Evolutionary conservation across 768 basidiomycete species (phyloP), one percentile per base, ranked within the genome.

Genomic region (Pholiota molesta): DNA sequence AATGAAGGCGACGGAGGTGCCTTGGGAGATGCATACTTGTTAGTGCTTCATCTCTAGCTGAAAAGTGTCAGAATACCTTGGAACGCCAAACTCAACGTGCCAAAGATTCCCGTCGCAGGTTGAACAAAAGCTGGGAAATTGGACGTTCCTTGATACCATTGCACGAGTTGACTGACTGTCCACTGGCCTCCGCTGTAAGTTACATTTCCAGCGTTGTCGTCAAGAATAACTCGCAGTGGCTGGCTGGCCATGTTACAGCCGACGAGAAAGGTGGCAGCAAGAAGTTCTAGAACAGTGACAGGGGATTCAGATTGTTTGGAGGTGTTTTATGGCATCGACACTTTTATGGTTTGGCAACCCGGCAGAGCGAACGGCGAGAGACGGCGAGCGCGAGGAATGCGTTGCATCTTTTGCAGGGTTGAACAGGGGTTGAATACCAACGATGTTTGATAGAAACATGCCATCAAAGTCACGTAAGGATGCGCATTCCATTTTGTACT

Each of bases 1-100:
- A 39, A 69, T 57, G 55, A 71, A 66, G 13, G 67, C 62, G 16
- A 69, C 63, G 16, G 67, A 68, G 2, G 66, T 70, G 23, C 68
- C 68, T 69, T 39, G 23, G 11, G 19, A 49, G 3, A 19, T 29
- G 26, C 5, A n/a, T 31, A 31, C 5, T 45, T 37, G 23, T 54
- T 33, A 54, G 33, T 40, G 42, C 9, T 19, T 49, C 19, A 7
- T 14, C 14, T 49, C 47, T 26, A 2, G 21, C 9, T 23, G 23
- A 26, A 44, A 42, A 29, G 26, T 9, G 13, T 14, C 17, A 3
- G 29, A 35, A 16, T 11, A 62, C 64, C 64, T 65, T 62, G 47
- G 26, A 65, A 65, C 16, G 52, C 23, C 33, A 65, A 19, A 17
- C 40, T 45, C 13, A 62, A 49, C 11, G 44, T 52, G 45, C 57